phyloP scores from a whole-genome alignment of 148 eudicot species.

The Polygonum maritimum region DNA sequence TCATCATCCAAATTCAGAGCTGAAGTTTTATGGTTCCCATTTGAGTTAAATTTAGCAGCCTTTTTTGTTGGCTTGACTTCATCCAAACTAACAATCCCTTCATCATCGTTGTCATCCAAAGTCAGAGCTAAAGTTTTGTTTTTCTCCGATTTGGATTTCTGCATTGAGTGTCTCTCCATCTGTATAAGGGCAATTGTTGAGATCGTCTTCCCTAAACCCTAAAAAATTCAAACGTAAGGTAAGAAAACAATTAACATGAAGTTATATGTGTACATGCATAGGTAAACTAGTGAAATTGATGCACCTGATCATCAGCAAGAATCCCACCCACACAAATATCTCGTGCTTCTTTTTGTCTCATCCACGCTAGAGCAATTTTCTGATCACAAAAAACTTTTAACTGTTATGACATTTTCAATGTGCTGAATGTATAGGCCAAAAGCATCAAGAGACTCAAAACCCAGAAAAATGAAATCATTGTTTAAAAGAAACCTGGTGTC shows the following conservation, averaged over 20 bases:
- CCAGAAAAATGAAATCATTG: neutral
- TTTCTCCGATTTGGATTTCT: constrained; percentile 43
- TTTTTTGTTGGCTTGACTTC: neutral
- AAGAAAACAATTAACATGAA: neutral
- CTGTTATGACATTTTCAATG: neutral
- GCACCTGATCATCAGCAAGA: constrained; percentile 98
- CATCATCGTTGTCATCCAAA: constrained; percentile 1
- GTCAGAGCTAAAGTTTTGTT: neutral
- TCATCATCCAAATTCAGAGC: constrained; percentile 77
- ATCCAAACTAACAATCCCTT: neutral
- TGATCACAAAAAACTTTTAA: constrained; percentile 10
- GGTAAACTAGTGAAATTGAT: neutral
- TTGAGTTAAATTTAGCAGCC: neutral
- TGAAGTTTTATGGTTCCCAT: constrained; percentile 30
- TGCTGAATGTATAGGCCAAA: neutral
- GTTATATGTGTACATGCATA: neutral
- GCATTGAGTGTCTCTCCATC: constrained; percentile 45
- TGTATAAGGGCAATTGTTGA: constrained; percentile 85
- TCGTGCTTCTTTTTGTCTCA: constrained; percentile 78
- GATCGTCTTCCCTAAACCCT: constrained; percentile 98
- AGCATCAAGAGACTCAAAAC: neutral
- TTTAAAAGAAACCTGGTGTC: constrained; percentile 11
- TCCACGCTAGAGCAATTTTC: constrained; percentile 98
- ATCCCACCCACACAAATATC: constrained; percentile 83
- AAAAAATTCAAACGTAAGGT: constrained; percentile 5